A percentile compares a stretch with the other conserved stretches of the same genome.
phyloP scores from a whole-genome alignment of 805 yeast genomes.

The Saturnispora bothae region DNA sequence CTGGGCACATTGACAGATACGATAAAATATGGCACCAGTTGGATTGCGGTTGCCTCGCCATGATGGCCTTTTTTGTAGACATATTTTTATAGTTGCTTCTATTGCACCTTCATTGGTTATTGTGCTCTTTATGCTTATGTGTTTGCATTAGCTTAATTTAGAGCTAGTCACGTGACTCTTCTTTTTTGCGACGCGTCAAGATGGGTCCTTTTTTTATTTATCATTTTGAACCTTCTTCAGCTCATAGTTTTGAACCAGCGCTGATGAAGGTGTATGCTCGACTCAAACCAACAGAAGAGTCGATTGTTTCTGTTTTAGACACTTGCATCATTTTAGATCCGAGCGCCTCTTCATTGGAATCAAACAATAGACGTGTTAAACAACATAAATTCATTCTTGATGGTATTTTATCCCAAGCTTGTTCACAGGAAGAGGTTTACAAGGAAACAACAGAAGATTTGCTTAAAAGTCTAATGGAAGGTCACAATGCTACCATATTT shows the following conservation, averaged over 20 bases:
- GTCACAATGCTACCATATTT: constrained; percentile 83
- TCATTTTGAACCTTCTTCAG: too few species aligned
- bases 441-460: constrained; percentile 57
- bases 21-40: too few species aligned
- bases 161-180: background rate
- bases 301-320: constrained; percentile 9
- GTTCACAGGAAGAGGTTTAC: constrained; percentile 62
- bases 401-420: constrained; percentile 54
- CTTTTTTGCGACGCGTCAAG: background rate
- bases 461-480: constrained; percentile 66
- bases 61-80: too few species aligned
- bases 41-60: too few species aligned
- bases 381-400: constrained; percentile 83
- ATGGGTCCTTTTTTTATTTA: too few species aligned
- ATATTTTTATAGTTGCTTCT: too few species aligned
- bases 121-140: too few species aligned
- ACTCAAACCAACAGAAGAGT: constrained; percentile 2
- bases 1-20: too few species aligned
- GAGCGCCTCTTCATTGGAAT: background rate
- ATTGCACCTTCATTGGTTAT: too few species aligned
- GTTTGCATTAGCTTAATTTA: too few species aligned
- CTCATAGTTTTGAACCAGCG: too few species aligned
- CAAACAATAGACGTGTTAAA: constrained; percentile 37
- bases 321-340: constrained; percentile 6
- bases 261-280: constrained; percentile 4